Evolutionary conservation across 1,284 basidiomycete genomes (phyloP).

Genomic region (Amylostereum areolatum): DNA sequence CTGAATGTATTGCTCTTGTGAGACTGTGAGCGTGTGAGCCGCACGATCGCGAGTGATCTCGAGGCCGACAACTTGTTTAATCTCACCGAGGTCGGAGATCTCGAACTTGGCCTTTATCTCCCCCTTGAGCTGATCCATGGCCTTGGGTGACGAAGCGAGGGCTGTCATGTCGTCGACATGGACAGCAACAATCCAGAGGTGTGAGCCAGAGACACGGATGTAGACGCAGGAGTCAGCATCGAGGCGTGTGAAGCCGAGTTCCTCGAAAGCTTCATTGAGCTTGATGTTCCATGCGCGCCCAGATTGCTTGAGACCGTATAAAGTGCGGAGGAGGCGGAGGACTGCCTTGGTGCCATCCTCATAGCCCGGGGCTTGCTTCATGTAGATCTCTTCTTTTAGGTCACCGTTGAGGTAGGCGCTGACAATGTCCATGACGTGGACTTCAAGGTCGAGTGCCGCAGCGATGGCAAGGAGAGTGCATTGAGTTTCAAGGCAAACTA

Average conservation of each 20-base stretch:
- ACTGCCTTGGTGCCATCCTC: constrained; percentile 4
- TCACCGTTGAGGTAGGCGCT: constrained; percentile 19
- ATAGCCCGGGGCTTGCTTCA: constrained; percentile 17
- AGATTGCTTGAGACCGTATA: constrained; percentile 27
- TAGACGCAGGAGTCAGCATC: constrained; percentile 23
- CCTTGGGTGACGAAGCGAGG: constrained; percentile 9
- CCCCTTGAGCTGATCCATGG: constrained; percentile 17
- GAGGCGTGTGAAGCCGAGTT: constrained; percentile 18
- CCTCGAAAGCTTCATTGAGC: constrained; percentile 8
- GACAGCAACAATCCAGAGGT: constrained; percentile 18
- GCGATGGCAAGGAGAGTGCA: constrained; percentile 24
- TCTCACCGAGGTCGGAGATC: constrained; percentile 25
- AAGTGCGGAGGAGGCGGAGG: constrained; percentile 11
- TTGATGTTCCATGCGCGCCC: constrained; percentile 20
- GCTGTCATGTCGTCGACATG: constrained; percentile 28
- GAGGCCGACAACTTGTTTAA: constrained; percentile 28
- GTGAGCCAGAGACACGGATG: background rate
- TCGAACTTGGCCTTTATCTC: constrained; percentile 19
- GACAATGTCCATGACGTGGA: constrained; percentile 19
- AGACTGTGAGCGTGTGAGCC: constrained; percentile 21
- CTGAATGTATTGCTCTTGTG: constrained; percentile 22
- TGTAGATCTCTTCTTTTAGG: constrained; percentile 21
- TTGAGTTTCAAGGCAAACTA: constrained; percentile 20
- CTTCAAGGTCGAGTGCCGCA: constrained; percentile 5
- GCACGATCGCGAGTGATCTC: constrained; percentile 22